Conservation (phyloP, 495 filamentous ascomycete genomes). For the Jackrogersella multiformis region DNA sequence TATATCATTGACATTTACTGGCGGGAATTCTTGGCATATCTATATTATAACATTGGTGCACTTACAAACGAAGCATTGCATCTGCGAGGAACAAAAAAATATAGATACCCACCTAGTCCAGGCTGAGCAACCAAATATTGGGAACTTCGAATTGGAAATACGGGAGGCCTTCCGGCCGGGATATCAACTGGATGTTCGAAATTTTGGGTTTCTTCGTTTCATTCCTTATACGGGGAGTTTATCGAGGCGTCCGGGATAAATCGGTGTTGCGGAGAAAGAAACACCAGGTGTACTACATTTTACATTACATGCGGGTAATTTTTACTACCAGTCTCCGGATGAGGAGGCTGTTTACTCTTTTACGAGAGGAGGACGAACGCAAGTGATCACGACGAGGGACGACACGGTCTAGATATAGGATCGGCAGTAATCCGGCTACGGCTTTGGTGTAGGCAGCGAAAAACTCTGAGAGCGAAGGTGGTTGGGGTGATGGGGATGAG, state of each 20-base stretch:
- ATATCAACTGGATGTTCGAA: slow-evolving; percentile 18
- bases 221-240: slow-evolving; percentile 17
- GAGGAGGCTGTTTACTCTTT: slow-evolving; percentile 4
- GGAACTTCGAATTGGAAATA: slow-evolving; percentile 2
- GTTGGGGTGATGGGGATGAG: too few species aligned
- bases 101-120: background rate
- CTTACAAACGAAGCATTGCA: background rate
- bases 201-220: slow-evolving; percentile 1
- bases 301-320: slow-evolving; percentile 18
- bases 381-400: slow-evolving; percentile 30
- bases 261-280: slow-evolving; percentile 30
- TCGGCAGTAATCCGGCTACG: slow-evolving; percentile 4
- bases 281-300: slow-evolving; percentile 32
- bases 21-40: slow-evolving; percentile 4
- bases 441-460: background rate
- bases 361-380: slow-evolving; percentile 34
- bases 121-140: background rate
- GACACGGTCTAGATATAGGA: slow-evolving; percentile 11
- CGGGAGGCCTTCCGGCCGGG: background rate
- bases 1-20: slow-evolving; percentile 14
- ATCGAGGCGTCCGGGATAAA: slow-evolving; percentile 21
- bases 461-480: slow-evolving; percentile 13
- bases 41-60: background rate
- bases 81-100: background rate
- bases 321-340: background rate